phyloP scores from a whole-genome alignment of 2,329 filamentous ascomycete genomes.

The Beauveria scarabaeidicola region DNA sequence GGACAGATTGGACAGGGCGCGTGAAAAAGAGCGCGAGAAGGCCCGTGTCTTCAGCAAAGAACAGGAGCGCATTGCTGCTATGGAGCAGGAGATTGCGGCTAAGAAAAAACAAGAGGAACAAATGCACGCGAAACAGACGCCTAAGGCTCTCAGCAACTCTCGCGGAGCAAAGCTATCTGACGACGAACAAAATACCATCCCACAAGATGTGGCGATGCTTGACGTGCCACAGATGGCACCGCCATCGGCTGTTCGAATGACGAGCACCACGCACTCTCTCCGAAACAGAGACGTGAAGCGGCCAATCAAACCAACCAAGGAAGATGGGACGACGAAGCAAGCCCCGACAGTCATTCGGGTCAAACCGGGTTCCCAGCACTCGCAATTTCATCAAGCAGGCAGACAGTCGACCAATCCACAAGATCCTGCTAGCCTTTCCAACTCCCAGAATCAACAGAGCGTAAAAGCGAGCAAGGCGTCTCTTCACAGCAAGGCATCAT shows the following conservation, averaged over 20 bases:
- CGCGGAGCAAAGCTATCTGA: slow-evolving; percentile 36
- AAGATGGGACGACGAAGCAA: slow-evolving; percentile 53
- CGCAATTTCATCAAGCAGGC: slow-evolving; percentile 50
- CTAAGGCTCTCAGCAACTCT: slow-evolving; percentile 43
- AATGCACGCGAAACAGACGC: slow-evolving; percentile 29
- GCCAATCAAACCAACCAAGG: slow-evolving; percentile 55
- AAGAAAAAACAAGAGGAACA: slow-evolving; percentile 49
- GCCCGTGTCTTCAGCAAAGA: slow-evolving; percentile 51
- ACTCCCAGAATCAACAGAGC: slow-evolving; percentile 35
- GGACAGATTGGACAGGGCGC: slow-evolving; percentile 56
- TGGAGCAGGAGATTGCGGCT: slow-evolving; percentile 45
- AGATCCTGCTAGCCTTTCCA: slow-evolving; percentile 28
- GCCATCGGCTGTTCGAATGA: slow-evolving; percentile 51
- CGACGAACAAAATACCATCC: slow-evolving; percentile 22
- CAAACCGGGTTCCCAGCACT: slow-evolving; percentile 55
- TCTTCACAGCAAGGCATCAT: slow-evolving; percentile 48
- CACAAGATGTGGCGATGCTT: slow-evolving; percentile 45
- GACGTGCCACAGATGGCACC: slow-evolving; percentile 48
- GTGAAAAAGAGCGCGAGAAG: slow-evolving; percentile 63
- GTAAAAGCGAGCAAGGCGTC: slow-evolving; percentile 62
- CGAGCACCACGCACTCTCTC: slow-evolving; percentile 37
- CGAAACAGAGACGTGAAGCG: slow-evolving; percentile 49
- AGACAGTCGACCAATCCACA: slow-evolving; percentile 49
- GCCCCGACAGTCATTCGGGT: slow-evolving; percentile 63
- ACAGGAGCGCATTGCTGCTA: slow-evolving; percentile 42